Evolutionary conservation across 1,284 basidiomycete genomes (phyloP), one percentile per base, ranked within the genome.

Genomic region (Sporisorium exsertum): DNA sequence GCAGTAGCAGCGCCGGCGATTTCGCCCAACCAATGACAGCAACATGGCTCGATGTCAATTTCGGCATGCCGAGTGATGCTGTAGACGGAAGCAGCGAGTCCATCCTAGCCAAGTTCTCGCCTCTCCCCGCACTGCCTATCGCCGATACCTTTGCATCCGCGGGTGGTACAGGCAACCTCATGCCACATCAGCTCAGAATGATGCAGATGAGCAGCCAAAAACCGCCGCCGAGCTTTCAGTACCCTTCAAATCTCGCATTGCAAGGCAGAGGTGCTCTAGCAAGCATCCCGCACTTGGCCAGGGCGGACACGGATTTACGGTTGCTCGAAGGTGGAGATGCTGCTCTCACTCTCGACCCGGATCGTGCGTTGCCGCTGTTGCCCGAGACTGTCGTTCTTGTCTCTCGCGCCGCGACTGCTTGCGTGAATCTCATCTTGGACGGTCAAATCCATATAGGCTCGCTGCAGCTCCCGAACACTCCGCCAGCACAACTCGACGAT

Each of bases 191-290:
- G 62, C 60, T 76, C 10, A 52, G 73, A 15, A 72, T 76, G 73
- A 72, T 72, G 73, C 73, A 72, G 57, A 76, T 76, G 73, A 69
- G 64, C 50, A 64, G 72, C 13, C 60, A 71, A 53, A 78, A 71
- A 32, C 61, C 67, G 7, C 52, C 67, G 32, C 58, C 61, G 3
- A 63, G 62, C 52, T 70, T 70, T 26, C 60, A 62, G 26, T 67
- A 47, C 29, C 61, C 71, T 15, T 62, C 67, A 3, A 43, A 73
- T n/a, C 53, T 67, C 15, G 64, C 71, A 4, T 5, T 58, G 29
- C 61, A 70, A 42, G 76, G 71, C 8, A 61, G 58, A 57, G 62
- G 71, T 0, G 29, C 67, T 16, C 61, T 75, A 0, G 60, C 67
- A 32, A 43, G 22, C 3, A 46, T 71, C 3, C 67, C 68, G 12